Evolutionary conservation across 2,329 filamentous ascomycete species (phyloP).

Genomic region (Verticillium longisporum): DNA sequence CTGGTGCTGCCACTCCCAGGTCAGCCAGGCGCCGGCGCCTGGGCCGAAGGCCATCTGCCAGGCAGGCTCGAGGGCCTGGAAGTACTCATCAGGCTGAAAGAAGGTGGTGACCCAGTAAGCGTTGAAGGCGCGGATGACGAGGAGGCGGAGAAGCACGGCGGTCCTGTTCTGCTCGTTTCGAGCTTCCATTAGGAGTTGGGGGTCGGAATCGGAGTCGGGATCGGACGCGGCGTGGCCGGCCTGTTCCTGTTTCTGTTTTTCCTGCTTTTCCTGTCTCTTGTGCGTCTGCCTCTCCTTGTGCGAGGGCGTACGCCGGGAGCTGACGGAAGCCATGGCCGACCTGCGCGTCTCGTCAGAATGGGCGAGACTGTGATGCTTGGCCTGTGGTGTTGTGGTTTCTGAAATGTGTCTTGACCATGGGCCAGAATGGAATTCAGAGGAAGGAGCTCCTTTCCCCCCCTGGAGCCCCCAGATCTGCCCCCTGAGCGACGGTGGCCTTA

Average conservation of each 20-base stretch:
- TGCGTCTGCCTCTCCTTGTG: background rate
- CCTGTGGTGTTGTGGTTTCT: background rate
- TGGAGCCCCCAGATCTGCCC: background rate
- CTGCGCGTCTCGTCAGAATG: background rate
- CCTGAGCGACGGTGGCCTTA: background rate
- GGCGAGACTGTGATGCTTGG: background rate
- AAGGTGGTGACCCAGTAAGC: constrained; percentile 76
- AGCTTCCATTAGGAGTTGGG: constrained; percentile 14
- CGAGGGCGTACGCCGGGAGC: constrained; percentile 3
- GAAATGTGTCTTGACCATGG: background rate
- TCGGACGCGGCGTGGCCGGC: background rate
- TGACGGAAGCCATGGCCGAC: constrained; percentile 12
- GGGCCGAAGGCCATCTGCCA: constrained; percentile 82
- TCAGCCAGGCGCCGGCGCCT: constrained; percentile 79
- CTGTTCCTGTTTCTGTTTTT: background rate
- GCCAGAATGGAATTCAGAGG: background rate
- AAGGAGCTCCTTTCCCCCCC: background rate
- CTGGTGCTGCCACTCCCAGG: constrained; percentile 93
- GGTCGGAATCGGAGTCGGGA: constrained; percentile 3
- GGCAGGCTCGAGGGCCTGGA: constrained; percentile 89
- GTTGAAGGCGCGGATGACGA: constrained; percentile 74
- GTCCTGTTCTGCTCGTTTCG: constrained; percentile 15
- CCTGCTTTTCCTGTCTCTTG: background rate
- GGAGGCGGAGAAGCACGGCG: constrained; percentile 26
- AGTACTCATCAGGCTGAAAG: constrained; percentile 98